Conservation (phyloP, 2,329 filamentous ascomycete genomes). For the Fusarium chaquense region DNA sequence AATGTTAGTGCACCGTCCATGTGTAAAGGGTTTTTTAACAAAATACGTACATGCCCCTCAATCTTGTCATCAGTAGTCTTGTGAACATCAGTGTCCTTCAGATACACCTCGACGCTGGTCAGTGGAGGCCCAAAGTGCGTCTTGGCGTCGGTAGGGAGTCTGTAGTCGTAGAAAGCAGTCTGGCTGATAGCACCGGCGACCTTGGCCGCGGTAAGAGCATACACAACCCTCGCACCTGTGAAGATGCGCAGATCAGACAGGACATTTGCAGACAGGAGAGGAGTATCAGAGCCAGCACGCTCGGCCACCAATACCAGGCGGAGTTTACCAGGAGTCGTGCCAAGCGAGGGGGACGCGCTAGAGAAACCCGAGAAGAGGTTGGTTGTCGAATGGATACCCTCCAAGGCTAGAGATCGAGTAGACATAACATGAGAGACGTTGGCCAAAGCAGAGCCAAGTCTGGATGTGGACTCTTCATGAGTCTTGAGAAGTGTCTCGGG, state of each 20-base stretch:
- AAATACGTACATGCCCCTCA: slow-evolving; percentile 70
- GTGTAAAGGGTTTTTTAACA: no score
- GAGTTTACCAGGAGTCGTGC: slow-evolving; percentile 76
- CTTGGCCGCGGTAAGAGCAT: slow-evolving; percentile 82
- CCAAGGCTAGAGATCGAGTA: slow-evolving; percentile 73
- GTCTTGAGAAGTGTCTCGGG: slow-evolving; percentile 77
- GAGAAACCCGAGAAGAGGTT: slow-evolving; percentile 63
- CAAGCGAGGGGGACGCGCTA: slow-evolving; percentile 69
- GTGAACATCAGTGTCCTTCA: slow-evolving; percentile 71
- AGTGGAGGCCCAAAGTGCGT: slow-evolving; percentile 85
- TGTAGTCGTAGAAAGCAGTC: slow-evolving; percentile 89
- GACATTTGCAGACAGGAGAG: slow-evolving; percentile 74
- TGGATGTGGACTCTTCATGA: slow-evolving; percentile 71
- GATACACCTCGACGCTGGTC: slow-evolving; percentile 81
- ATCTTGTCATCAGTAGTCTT: slow-evolving; percentile 73
- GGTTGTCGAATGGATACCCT: slow-evolving; percentile 77
- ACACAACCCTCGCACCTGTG: slow-evolving; percentile 82
- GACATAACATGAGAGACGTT: slow-evolving; percentile 78
- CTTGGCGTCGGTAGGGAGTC: slow-evolving; percentile 60
- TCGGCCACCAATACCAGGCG: slow-evolving; percentile 86
- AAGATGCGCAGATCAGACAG: slow-evolving; percentile 87
- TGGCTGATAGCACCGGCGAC: slow-evolving; percentile 94
- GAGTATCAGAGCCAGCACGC: slow-evolving; percentile 70
- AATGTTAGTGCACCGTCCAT: slow-evolving; percentile 20
- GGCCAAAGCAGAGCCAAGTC: slow-evolving; percentile 72